Conservation (phyloP, 495 filamentous ascomycete genomes). For the Penicillium egyptiacum region DNA sequence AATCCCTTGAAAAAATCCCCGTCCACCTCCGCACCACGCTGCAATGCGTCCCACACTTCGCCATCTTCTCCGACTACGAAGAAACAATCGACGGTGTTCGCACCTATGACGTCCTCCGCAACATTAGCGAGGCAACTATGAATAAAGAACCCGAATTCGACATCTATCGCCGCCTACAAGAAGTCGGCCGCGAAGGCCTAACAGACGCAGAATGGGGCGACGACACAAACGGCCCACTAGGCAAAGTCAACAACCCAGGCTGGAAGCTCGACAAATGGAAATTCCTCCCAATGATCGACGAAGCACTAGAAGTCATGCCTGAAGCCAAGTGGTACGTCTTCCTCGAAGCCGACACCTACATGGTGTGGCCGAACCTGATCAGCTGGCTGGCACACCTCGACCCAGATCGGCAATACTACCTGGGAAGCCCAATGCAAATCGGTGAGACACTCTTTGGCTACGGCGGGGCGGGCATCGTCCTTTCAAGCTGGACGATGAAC, state of each 20-base stretch:
- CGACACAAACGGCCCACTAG: slow-evolving; percentile 37
- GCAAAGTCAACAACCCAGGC: slow-evolving; percentile 43
- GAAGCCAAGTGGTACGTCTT: slow-evolving; percentile 64
- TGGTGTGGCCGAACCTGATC: slow-evolving; percentile 62
- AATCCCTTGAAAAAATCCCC: slow-evolving; percentile 38
- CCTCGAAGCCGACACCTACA: slow-evolving; percentile 63
- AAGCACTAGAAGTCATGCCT: slow-evolving; percentile 52
- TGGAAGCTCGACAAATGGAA: slow-evolving; percentile 70
- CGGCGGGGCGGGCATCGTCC: slow-evolving; percentile 61
- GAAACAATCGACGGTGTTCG: slow-evolving; percentile 41
- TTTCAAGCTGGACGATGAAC: slow-evolving; percentile 33
- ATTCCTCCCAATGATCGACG: slow-evolving; percentile 61
- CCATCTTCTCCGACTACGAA: slow-evolving; percentile 50
- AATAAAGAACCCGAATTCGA: slow-evolving; percentile 44
- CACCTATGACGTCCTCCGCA: slow-evolving; percentile 43
- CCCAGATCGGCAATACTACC: slow-evolving; percentile 50
- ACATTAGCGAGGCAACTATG: slow-evolving; percentile 35
- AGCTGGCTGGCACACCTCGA: slow-evolving; percentile 55
- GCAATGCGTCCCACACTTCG: slow-evolving; percentile 42
- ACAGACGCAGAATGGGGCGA: slow-evolving; percentile 30
- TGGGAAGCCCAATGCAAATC: slow-evolving; percentile 50
- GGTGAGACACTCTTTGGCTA: slow-evolving; percentile 54
- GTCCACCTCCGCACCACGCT: slow-evolving; percentile 44
- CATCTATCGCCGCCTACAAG: slow-evolving; percentile 40
- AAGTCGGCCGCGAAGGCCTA: slow-evolving; percentile 39